Percentiles rank a stretch among this genome's conserved stretches.
phyloP scores from a whole-genome alignment of 805 yeast genomes.

The Sugiyamaella marilandica region DNA sequence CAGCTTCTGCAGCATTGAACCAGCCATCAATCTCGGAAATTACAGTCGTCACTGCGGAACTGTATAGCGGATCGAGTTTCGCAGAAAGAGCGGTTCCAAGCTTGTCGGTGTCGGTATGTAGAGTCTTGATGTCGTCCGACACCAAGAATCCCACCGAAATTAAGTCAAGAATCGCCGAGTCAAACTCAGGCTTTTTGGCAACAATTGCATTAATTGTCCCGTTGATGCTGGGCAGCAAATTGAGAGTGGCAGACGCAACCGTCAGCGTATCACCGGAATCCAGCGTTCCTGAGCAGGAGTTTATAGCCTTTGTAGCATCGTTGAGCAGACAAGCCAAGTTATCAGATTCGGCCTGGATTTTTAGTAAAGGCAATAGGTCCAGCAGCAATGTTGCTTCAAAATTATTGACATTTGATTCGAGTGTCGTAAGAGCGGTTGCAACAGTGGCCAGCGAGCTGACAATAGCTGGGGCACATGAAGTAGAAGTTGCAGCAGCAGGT shows the following conservation, averaged over 20 bases:
- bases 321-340: neutral
- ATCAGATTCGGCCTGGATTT: conserved; percentile 7
- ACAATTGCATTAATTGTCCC: conserved; percentile 7
- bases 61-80: conserved; percentile 5
- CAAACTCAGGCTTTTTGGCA: conserved; percentile 13
- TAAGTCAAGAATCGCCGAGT: conserved; percentile 10
- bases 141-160: conserved; percentile 12
- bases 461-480: neutral
- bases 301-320: conserved; percentile 2
- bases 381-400: neutral
- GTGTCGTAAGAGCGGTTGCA: neutral
- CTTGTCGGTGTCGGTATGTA: conserved; percentile 6
- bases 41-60: conserved; percentile 1
- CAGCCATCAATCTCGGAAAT: conserved; percentile 10
- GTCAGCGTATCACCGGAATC: conserved; percentile 2
- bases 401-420: neutral
- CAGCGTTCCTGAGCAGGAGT: neutral
- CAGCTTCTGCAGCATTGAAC: conserved; percentile 7
- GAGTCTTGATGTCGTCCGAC: conserved; percentile 6
- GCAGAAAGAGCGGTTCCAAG: conserved; percentile 7
- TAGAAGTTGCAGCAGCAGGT: conserved; percentile 4
- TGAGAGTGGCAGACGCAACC: conserved; percentile 2
- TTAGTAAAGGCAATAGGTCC: conserved; percentile 7
- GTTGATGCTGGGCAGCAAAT: conserved; percentile 10
- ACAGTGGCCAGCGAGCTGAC: neutral